Conservation (phyloP, 73 alveolate genomes). For the Urostyla sp. region DNA sequence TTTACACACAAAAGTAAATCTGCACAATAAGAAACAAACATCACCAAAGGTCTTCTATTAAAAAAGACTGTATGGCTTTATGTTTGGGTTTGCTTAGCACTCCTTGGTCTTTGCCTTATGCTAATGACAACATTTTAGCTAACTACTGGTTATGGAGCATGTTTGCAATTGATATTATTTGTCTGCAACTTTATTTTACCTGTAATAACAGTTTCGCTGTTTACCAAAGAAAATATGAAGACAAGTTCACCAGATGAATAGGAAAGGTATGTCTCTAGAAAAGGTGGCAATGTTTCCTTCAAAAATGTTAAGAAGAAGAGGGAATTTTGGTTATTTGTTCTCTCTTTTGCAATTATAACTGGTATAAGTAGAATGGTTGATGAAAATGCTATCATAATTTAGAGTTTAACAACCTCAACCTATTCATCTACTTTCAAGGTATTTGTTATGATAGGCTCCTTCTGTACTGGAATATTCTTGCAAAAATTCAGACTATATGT, state of each 20-base stretch:
- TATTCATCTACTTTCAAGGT: background rate
- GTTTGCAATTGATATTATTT: background rate
- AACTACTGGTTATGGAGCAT: conserved; percentile 22
- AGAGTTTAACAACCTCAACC: background rate
- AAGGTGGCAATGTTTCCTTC: conserved; percentile 13
- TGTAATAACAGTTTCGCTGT: background rate
- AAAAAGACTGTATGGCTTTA: conserved; percentile 10
- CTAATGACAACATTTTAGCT: background rate
- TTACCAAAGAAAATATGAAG: background rate
- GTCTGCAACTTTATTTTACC: conserved; percentile 1
- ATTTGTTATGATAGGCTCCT: conserved; percentile 19
- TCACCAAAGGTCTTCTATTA: conserved; percentile 15
- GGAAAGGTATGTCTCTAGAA: background rate
- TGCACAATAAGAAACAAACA: background rate
- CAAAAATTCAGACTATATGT: conserved; percentile 23
- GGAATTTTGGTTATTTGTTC: conserved; percentile 22
- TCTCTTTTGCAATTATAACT: conserved; percentile 4
- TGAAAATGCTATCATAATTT: conserved; percentile 8
- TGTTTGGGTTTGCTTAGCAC: background rate
- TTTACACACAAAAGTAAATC: background rate
- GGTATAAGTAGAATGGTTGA: conserved; percentile 31
- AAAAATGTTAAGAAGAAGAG: conserved; percentile 3
- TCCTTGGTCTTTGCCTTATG: background rate
- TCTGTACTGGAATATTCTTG: conserved; percentile 23
- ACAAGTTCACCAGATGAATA: background rate